Evolutionary conservation across 495 filamentous ascomycete species (phyloP).

Genomic region (Penicillium roqueforti): DNA sequence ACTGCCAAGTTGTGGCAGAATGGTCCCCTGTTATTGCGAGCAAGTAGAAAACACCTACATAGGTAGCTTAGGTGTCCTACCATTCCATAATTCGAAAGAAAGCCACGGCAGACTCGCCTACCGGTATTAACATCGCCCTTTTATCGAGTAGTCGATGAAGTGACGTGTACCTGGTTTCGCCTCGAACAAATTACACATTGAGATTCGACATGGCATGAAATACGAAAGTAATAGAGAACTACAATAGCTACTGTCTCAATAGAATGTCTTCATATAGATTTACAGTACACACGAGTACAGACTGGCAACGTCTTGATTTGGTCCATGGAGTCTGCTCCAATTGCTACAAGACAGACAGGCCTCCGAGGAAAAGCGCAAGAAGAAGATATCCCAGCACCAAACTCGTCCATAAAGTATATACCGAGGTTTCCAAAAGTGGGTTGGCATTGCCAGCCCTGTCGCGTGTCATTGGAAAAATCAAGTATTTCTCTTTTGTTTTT

Average conservation of each 20-base stretch:
- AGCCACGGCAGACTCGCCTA: background rate
- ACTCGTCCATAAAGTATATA: conserved; percentile 10
- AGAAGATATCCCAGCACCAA: background rate
- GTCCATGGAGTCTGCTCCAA: conserved; percentile 9
- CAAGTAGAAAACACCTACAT: background rate
- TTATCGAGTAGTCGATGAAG: background rate
- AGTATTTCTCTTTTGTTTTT: conserved; percentile 12
- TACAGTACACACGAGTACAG: background rate
- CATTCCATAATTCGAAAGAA: background rate
- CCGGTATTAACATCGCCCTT: background rate
- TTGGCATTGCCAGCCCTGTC: conserved; percentile 8
- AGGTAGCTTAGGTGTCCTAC: background rate
- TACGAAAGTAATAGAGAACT: background rate
- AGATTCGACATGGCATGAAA: background rate
- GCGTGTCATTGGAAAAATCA: conserved; percentile 12
- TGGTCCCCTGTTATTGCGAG: background rate
- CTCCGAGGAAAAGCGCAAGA: background rate
- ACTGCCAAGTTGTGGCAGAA: background rate
- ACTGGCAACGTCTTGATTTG: conserved; percentile 11
- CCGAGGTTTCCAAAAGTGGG: conserved; percentile 2
- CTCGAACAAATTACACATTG: background rate
- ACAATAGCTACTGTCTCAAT: background rate
- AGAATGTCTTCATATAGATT: too few relatives aligned
- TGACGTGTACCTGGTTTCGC: background rate
- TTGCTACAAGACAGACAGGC: conserved; percentile 5